phyloP scores from a whole-genome alignment of 495 filamentous ascomycete species.

The Neurospora tetraspora region DNA sequence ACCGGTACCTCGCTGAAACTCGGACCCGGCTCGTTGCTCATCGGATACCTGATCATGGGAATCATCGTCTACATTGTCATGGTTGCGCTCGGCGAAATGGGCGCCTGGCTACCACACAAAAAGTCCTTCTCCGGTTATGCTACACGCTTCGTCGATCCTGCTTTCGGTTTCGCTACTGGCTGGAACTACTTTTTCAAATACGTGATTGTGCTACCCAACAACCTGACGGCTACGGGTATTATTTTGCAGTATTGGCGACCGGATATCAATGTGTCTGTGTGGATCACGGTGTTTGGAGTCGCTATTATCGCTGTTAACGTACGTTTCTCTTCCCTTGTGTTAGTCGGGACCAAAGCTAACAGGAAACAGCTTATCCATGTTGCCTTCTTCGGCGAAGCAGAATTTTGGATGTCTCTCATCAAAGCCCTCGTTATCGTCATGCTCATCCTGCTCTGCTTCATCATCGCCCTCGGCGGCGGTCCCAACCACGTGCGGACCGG shows the following conservation, averaged over 20 bases:
- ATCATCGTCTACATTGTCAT: slow-evolving; percentile 38
- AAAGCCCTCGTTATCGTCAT: slow-evolving; percentile 63
- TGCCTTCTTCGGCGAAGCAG: slow-evolving; percentile 66
- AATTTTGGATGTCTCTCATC: slow-evolving; percentile 68
- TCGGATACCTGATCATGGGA: slow-evolving; percentile 48
- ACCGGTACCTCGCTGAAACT: slow-evolving; percentile 18
- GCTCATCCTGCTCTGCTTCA: slow-evolving; percentile 53
- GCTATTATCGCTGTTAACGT: slow-evolving; percentile 45
- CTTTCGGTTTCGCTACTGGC: slow-evolving; percentile 47
- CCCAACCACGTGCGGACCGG: slow-evolving; percentile 59
- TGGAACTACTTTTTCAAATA: slow-evolving; percentile 48
- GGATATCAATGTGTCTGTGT: slow-evolving; percentile 60
- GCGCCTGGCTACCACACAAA: slow-evolving; percentile 56
- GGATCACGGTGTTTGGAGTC: slow-evolving; percentile 58
- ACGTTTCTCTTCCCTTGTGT: neutral
- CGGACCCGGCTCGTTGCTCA: slow-evolving; percentile 56
- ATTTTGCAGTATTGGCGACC: slow-evolving; percentile 63
- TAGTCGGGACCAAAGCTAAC: neutral
- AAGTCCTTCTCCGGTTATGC: slow-evolving; percentile 57
- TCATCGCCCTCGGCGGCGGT: slow-evolving; percentile 68
- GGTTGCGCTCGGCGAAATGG: slow-evolving; percentile 47
- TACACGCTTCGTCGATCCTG: slow-evolving; percentile 65
- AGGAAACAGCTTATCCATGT: slow-evolving; percentile 39
- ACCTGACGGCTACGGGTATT: slow-evolving; percentile 63
- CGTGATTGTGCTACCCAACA: slow-evolving; percentile 68